Base-by-base conservation (phyloP, 163 green algal species). In the Scenedesmus sp. region DNA sequence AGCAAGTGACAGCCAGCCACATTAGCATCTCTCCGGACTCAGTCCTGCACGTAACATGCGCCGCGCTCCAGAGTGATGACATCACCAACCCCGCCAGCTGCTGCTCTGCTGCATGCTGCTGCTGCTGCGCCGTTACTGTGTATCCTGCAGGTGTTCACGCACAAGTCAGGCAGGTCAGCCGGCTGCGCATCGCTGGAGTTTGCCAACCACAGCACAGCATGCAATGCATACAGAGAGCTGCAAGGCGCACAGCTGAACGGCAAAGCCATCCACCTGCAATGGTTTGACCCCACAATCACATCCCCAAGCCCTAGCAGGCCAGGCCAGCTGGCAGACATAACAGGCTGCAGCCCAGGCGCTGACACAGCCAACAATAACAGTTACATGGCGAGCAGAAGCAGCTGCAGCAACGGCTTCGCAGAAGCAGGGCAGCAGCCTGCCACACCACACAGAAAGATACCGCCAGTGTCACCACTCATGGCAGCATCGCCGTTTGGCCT, bases 171-270 rank as follows among this genome's bases (percentile, higher is more conserved):
- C 82, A 87, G 89, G 52, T 92, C 89, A 66, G 89, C 89, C 7
- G 89, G 89, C n/a, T 92, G 89, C 86, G 89, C 89, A 59, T 92
- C 89, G n/a, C 34, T 92, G 23, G 89, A 92, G 66, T 92, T 92
- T 67, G 82, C 82, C 23, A 66, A 20, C 64, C 89, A 92, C 54
- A 54, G 77, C 23, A 16, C 82, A 55, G 89, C 89, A 8, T 92
- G 89, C 34, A 56, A 34, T 16, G 89, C 89, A 60, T 76, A 70
- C 46, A 23, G 34, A 0, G 20, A 26, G 34, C 82, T 89, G 13
- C 82, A 92, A 12, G 64, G 82, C 54, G 77, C 62, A 55, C 77
- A 70, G 82, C 89, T 92, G 81, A 76, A 92, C n/a, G 89, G 89
- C 82, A 92, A 92, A 55, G 60, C n/a, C 23, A 56, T 92, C 9